Base-by-base conservation (phyloP, 2,329 filamentous ascomycete genomes). In the Fusarium sp. region DNA sequence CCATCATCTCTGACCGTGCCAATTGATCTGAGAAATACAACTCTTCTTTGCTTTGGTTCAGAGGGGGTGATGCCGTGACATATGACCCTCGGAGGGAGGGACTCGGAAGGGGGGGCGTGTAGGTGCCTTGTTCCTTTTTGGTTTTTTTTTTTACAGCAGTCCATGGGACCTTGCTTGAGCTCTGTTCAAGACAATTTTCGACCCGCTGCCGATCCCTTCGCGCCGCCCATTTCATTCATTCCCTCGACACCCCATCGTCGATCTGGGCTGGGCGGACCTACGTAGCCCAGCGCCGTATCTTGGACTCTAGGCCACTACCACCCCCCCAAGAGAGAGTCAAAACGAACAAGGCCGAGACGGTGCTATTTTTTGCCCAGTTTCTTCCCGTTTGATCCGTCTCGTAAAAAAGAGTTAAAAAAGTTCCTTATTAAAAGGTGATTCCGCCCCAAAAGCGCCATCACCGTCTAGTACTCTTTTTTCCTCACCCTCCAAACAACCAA, bases 121-220 rank as follows among this genome's bases (percentile, higher is more conserved):
- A 16, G 18, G 24, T 50, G 24, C 45, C n/a, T 60, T 40, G 40
- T 62, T 31, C 22, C 35, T 8, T 40, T 74, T 64, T 64, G 47
- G 40, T 62, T 31, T 18, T 24, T 8, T 38, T 74, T 59, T 64
- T 47, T 20, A 3, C 45, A 47, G 45, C 40, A 70, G 45, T n/a
- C 63, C 56, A 47, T 47, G 42, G 42, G 62, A 58, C 52, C 66
- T 59, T 73, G 70, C 24, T 60, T 20, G 42, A 45, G 42, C 59
- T 50, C 59, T 50, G 37, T 29, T 62, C 27, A 47, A 62, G 60
- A 62, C 60, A 62, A 5, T 31, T 31, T 31, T 42, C 10, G 59
- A 61, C 68, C 68, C 66, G 62, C 52, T 71, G 71, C 71, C 67
- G 71, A 73, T 73, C 71, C 54, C 47, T 74, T 57, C 71, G 71